Evolutionary conservation across 768 basidiomycete genomes (phyloP), one percentile per base, ranked within the genome.

Genomic region (Boletus reticulatus): DNA sequence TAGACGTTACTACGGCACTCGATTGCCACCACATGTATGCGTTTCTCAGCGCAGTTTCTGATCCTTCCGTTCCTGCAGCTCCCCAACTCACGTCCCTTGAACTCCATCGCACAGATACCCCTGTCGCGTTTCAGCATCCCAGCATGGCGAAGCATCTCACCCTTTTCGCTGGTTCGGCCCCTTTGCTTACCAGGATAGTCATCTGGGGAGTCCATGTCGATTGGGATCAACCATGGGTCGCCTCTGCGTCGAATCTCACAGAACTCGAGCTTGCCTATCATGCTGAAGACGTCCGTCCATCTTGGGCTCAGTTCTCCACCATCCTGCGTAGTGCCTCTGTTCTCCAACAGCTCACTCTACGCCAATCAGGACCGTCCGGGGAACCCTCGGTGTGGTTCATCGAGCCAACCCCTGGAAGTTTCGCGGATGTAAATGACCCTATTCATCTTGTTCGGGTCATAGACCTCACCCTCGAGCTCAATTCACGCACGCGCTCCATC

Each of bases 121-220:
- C 37, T 1, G 17, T 6, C 37, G 22, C 22, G 22, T 22, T 63
- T 68, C 32, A 24, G 44, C 20, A 52, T 31, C 50, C 55, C n/a
- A 70, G 73, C 37, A 69, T 70, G 37, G 74, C 73, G 4, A 53
- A 52, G 6, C 56, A 58, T 37, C 81, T 84, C 70, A 70, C 77
- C 13, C 75, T 81, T n/a, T 84, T 89, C 62, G 76, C 80, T 4
- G 76, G 79, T 27, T 77, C 76, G 17, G 69, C 72, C 9, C 89
- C 89, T 2, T 76, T 72, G 9, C 72, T 91, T 14, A 70, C 66
- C 20, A 62, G 70, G 5, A 68, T 82, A 34, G 72, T 73, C 11
- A 73, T 91, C 27, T 88, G 84, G 83, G 87, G 87, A 38, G 84
- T 89, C 5, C 88, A 88, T 57, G 67, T 90, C 34, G 78, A 84